Evolutionary conservation across 106 monocot species (phyloP).

Genomic region (Dioscorea alata): DNA sequence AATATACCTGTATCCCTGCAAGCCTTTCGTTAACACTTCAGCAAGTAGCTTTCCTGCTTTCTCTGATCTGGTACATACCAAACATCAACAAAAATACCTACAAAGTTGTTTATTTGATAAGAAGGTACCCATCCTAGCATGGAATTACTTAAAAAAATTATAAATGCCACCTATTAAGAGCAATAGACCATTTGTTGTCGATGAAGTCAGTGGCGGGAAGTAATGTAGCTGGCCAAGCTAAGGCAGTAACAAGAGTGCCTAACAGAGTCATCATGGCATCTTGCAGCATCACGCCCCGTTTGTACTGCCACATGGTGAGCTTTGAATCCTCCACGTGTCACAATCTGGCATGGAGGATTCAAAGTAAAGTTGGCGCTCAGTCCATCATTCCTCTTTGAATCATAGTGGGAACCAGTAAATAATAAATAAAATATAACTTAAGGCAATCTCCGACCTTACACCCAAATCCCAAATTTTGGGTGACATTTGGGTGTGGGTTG

Average conservation of each 20-base stretch:
- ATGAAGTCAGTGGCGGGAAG: conserved; percentile 85
- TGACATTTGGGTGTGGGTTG: no score
- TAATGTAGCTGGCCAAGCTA: conserved; percentile 89
- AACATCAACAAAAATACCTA: background rate
- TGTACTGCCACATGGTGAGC: no score
- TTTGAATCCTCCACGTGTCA: no score
- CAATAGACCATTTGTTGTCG: conserved; percentile 96
- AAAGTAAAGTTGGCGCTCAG: no score
- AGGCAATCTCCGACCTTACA: no score
- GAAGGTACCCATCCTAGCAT: background rate
- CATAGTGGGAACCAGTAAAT: no score
- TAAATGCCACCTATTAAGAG: conserved; percentile 73
- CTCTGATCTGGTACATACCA: conserved; percentile 61
- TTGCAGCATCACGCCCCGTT: conserved; percentile 78
- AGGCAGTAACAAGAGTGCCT: conserved; percentile 66
- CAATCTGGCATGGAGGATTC: no score
- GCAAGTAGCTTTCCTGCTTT: conserved; percentile 96
- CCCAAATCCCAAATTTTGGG: no score
- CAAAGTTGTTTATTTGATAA: background rate
- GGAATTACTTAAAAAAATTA: background rate
- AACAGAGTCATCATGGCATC: conserved; percentile 98
- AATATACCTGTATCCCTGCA: conserved; percentile 89
- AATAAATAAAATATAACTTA: no score
- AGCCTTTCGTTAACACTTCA: conserved; percentile 78
- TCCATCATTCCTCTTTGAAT: no score